A percentile compares a stretch with the other conserved stretches of the same genome.
These are phyloP conservation scores for Trichophyton mentagrophytes DNA, from an alignment of 2,329 filamentous ascomycete species.

Conservation along the genomic window DNA sequence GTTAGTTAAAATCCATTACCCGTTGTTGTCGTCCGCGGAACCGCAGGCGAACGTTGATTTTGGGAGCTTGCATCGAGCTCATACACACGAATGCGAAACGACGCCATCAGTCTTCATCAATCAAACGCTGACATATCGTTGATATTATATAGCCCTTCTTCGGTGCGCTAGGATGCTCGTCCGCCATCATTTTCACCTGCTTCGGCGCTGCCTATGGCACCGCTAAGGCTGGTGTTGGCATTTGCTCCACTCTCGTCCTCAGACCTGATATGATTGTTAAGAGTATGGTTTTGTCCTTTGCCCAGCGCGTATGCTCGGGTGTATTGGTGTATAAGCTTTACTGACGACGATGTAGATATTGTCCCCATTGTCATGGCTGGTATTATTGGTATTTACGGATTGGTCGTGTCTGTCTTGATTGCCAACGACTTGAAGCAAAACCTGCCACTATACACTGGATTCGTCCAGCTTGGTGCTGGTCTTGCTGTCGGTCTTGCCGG, in stretches of 20 bases:
- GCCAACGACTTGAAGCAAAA: conserved; percentile 64
- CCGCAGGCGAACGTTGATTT: not conserved
- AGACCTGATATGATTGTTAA: conserved; percentile 97
- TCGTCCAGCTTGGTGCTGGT: conserved; percentile 76
- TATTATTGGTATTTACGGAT: conserved; percentile 99
- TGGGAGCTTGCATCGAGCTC: not conserved
- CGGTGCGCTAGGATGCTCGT: conserved; percentile 91
- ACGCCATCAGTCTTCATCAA: not conserved
- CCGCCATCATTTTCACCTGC: conserved; percentile 91
- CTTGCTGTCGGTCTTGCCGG: conserved; percentile 69
- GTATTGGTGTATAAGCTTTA: not conserved
- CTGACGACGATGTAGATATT: conserved; percentile 55
- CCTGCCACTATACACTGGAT: conserved; percentile 63
- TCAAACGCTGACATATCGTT: conserved; percentile 2
- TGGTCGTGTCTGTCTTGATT: conserved; percentile 78
- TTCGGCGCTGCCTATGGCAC: conserved; percentile 96
- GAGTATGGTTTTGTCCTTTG: conserved; percentile 52
- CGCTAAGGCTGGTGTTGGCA: conserved; percentile 97
- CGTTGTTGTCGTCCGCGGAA: not conserved
- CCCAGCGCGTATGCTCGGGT: not conserved
- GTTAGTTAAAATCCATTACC: conserved; percentile 51
- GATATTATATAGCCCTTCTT: conserved; percentile 60
- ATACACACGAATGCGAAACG: not conserved
- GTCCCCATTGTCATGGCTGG: conserved; percentile 99
- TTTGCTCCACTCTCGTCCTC: conserved; percentile 95